A percentile compares a stretch with the other conserved stretches of the same genome.
Evolutionary conservation across 768 basidiomycete species (phyloP).

Genomic region (Aureoboletus auriporus): DNA sequence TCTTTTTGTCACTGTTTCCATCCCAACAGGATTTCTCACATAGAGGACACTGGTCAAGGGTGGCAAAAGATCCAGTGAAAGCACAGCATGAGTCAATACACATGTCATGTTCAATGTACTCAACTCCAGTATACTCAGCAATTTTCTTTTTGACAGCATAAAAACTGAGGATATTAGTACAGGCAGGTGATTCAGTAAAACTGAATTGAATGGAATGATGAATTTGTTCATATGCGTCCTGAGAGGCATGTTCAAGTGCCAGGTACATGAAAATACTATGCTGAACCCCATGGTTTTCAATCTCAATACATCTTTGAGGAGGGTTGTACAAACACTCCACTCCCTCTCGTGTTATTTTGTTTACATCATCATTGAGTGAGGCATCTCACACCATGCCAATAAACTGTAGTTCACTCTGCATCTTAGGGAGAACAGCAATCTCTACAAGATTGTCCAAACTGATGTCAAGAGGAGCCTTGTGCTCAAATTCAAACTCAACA

Average conservation of each 20-base stretch:
- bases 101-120: neutral
- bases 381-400: no score
- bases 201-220: neutral
- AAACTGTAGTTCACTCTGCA: no score
- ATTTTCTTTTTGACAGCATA: neutral
- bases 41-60: neutral
- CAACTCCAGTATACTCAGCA: neutral
- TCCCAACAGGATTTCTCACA: neutral
- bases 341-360: no score
- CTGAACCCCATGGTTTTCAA: no score
- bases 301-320: no score
- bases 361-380: no score
- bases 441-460: no score
- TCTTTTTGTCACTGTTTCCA: neutral
- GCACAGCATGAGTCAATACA: neutral
- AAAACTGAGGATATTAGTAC: neutral
- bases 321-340: no score
- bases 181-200: neutral
- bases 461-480: no score
- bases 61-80: neutral
- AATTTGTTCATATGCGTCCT: neutral
- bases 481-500: no score
- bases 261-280: neutral
- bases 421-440: no score
- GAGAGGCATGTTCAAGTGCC: neutral